A percentile compares a stretch with the other conserved stretches of the same genome.
phyloP scores from a whole-genome alignment of 371 early-diverging fungal species.

The Lichtheimia corymbifera region DNA sequence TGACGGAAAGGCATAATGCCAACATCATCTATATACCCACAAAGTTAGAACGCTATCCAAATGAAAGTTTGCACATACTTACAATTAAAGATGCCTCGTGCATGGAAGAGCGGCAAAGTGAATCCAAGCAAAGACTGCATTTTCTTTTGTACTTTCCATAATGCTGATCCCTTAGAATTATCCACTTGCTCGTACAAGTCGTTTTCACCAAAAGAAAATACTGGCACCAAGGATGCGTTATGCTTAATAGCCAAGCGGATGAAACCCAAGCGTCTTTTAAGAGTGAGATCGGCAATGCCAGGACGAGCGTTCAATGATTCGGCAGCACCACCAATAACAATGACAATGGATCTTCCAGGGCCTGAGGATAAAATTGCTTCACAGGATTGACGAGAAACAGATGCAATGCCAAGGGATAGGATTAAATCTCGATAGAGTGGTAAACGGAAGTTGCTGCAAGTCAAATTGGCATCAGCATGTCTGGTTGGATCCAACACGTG shows the following conservation, averaged over 20 bases:
- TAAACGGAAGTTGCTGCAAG: conserved; percentile 57
- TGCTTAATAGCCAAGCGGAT: conserved; percentile 80
- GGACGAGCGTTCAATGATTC: conserved; percentile 74
- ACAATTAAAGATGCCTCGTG: conserved; percentile 76
- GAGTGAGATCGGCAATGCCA: conserved; percentile 63
- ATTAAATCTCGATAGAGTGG: conserved; percentile 80
- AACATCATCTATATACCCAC: conserved; percentile 41
- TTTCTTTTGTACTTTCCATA: conserved; percentile 60
- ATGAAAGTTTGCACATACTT: conserved; percentile 18
- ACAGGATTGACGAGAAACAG: conserved; percentile 77
- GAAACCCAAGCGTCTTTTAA: conserved; percentile 78
- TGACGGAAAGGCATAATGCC: conserved; percentile 63
- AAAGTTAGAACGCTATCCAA: background rate
- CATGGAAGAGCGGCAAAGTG: conserved; percentile 74
- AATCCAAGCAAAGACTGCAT: conserved; percentile 65
- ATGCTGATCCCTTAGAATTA: conserved; percentile 47
- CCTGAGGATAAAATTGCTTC: conserved; percentile 72
- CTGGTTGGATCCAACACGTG: background rate
- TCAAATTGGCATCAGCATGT: background rate
- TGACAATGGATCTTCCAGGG: conserved; percentile 77
- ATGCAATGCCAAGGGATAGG: conserved; percentile 71
- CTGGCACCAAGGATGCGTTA: conserved; percentile 70
- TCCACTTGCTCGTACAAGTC: conserved; percentile 72
- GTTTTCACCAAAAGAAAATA: conserved; percentile 84
- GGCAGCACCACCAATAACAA: conserved; percentile 81